These are phyloP conservation scores for Zymoseptoria crescenta DNA, from an alignment of 2,329 filamentous ascomycete genomes.

Conservation along the genomic window DNA sequence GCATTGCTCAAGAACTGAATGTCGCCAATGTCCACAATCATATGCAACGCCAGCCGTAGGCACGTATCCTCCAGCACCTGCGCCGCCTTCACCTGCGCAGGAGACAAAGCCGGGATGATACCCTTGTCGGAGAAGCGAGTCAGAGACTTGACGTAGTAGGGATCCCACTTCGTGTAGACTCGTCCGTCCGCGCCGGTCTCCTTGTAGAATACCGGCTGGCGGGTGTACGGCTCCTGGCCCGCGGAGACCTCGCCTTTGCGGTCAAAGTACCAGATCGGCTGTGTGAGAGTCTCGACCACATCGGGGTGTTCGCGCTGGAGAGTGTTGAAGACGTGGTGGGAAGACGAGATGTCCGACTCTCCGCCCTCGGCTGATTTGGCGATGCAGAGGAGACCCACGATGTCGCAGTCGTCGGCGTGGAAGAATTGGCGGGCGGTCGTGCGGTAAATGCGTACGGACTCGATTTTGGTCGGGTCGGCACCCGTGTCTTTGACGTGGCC, in stretches of 20 bases:
- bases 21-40: conserved; percentile 78
- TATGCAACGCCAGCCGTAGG: conserved; percentile 65
- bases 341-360: conserved; percentile 72
- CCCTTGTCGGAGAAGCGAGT: conserved; percentile 63
- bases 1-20: conserved; percentile 80
- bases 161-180: conserved; percentile 81
- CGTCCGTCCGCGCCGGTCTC: conserved; percentile 59
- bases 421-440: conserved; percentile 77
- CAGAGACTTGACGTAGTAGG: conserved; percentile 75
- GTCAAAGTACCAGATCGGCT: conserved; percentile 87
- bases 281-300: conserved; percentile 64
- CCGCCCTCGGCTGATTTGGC: conserved; percentile 71
- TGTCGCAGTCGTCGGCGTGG: conserved; percentile 74
- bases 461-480: conserved; percentile 70
- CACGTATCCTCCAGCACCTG: conserved; percentile 69
- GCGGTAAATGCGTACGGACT: conserved; percentile 82
- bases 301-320: conserved; percentile 69
- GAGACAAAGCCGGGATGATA: conserved; percentile 63
- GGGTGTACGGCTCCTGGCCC: conserved; percentile 52
- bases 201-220: conserved; percentile 57
- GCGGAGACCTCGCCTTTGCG: conserved; percentile 74
- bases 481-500: conserved; percentile 86
- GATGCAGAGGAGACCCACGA: conserved; percentile 77
- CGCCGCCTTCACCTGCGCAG: conserved; percentile 60
- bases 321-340: conserved; percentile 74